Evolutionary conservation across 768 basidiomycete species (phyloP).

Genomic region (Pseudohyphozyma bogoriensis): DNA sequence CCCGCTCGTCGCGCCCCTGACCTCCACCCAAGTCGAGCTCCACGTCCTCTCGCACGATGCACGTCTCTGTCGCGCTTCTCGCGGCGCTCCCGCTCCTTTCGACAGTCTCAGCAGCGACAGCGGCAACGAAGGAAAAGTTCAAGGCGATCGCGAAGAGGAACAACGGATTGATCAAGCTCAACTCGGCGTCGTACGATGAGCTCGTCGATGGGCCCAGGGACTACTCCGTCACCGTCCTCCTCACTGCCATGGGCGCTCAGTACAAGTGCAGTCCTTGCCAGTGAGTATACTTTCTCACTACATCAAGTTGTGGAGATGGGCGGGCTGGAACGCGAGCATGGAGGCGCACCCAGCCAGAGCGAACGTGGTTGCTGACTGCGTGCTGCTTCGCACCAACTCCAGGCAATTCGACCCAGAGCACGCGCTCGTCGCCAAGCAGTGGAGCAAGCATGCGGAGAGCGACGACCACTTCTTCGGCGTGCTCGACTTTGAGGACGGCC

Average conservation of each 20-base stretch:
- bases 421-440: constrained; percentile 38
- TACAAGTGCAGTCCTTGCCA: constrained; percentile 87
- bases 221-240: constrained; percentile 76
- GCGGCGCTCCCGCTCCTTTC: no score
- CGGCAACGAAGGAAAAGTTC: constrained; percentile 58
- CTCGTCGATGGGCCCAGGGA: constrained; percentile 59
- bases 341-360: background rate
- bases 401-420: constrained; percentile 29
- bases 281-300: constrained; percentile 45
- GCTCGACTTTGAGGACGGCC: constrained; percentile 72
- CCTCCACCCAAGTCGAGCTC: no score
- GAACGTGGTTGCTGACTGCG: background rate
- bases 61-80: no score
- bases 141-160: constrained; percentile 56
- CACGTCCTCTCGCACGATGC: no score
- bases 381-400: background rate
- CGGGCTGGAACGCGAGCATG: no score
- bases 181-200: constrained; percentile 64
- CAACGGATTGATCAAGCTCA: constrained; percentile 71
- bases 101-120: no score
- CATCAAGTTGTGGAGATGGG: background rate
- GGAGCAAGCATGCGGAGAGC: constrained; percentile 43
- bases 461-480: constrained; percentile 87
- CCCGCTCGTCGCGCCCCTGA: no score
- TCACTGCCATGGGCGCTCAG: constrained; percentile 73